These are phyloP conservation scores for Chenopodium formosanum DNA, from an alignment of 148 eudicot species.

Conservation along the genomic window DNA sequence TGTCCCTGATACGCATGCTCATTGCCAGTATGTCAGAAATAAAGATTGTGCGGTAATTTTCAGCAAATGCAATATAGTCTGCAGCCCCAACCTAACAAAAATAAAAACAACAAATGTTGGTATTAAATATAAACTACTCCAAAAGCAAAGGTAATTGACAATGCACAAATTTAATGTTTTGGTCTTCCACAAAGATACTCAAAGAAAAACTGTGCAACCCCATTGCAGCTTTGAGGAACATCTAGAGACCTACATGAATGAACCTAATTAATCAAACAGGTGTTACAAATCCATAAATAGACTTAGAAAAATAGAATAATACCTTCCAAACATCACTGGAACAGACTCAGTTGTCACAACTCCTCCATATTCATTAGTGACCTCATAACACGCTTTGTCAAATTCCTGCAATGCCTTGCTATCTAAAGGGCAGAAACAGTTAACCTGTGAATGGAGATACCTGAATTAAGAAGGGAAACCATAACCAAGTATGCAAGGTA, in stretches of 20 bases:
- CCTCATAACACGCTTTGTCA: too few relatives aligned
- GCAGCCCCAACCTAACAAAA: conserved; percentile 83
- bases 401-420: too few relatives aligned
- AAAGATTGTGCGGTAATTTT: conserved; percentile 62
- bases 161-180: conserved; percentile 37
- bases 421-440: too few relatives aligned
- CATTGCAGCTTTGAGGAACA: conserved; percentile 81
- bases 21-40: conserved; percentile 73
- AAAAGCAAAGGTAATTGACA: background rate
- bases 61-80: conserved; percentile 88
- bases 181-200: conserved; percentile 89
- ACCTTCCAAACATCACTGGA: too few relatives aligned
- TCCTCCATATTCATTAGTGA: too few relatives aligned
- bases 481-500: too few relatives aligned
- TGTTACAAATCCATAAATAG: background rate
- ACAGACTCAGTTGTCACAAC: too few relatives aligned
- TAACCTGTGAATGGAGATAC: too few relatives aligned
- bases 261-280: conserved; percentile 1
- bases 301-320: too few relatives aligned
- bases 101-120: background rate
- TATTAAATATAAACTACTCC: background rate
- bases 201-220: conserved; percentile 79
- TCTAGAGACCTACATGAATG: conserved; percentile 54
- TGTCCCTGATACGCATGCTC: conserved; percentile 97
- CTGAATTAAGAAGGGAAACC: too few relatives aligned